These are phyloP conservation scores for Hyphopichia buzzinii DNA, from an alignment of 1,139 yeast genomes.

Conservation along the genomic window DNA sequence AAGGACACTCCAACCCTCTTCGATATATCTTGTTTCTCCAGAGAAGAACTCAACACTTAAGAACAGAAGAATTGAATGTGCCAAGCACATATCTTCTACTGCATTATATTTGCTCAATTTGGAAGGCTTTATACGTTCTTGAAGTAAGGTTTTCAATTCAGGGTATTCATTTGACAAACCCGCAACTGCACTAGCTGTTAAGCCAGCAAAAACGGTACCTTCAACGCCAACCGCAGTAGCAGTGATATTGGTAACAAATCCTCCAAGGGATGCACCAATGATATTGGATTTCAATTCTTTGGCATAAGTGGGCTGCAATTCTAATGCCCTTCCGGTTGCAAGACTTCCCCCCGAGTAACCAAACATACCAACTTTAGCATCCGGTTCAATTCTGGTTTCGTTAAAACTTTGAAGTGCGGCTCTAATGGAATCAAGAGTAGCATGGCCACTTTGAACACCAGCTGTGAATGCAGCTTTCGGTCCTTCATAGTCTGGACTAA, in stretches of 20 bases:
- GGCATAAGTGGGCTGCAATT: constrained; percentile 27
- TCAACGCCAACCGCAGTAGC: constrained; percentile 19
- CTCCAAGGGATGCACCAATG: constrained; percentile 33
- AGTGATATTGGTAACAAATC: constrained; percentile 25
- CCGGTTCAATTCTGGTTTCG: constrained; percentile 14
- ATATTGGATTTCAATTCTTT: constrained; percentile 24
- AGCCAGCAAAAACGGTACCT: constrained; percentile 25
- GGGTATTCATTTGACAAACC: constrained; percentile 31
- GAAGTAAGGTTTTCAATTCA: constrained; percentile 9
- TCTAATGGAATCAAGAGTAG: constrained; percentile 16
- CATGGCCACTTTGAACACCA: constrained; percentile 19
- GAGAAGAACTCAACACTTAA: constrained; percentile 12
- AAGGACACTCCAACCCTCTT: constrained; percentile 15
- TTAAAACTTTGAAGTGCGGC: constrained; percentile 14
- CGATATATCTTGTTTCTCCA: constrained; percentile 15
- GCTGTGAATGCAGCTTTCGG: constrained; percentile 17
- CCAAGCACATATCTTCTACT: constrained; percentile 13
- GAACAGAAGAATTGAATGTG: constrained; percentile 11
- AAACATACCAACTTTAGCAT: constrained; percentile 17
- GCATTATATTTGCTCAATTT: constrained; percentile 11
- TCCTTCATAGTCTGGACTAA: constrained; percentile 21
- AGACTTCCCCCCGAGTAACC: constrained; percentile 25
- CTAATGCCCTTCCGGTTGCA: constrained; percentile 22
- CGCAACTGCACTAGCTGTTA: constrained; percentile 22
- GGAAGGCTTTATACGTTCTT: constrained; percentile 10